Conservation (phyloP, 441 rosid species). For the Jatropha podagrica region DNA sequence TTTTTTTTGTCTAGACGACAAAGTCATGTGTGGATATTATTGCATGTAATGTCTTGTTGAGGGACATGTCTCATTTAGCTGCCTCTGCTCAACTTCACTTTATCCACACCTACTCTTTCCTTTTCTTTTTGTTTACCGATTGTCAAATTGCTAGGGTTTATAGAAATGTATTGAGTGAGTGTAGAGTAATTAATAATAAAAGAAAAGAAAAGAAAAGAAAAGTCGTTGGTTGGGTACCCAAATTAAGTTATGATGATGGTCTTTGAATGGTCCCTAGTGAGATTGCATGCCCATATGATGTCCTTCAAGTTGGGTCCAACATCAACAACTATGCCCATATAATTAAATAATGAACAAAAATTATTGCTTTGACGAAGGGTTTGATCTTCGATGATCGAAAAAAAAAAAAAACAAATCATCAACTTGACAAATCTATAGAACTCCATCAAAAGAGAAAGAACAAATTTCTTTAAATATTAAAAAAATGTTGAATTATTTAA, state of each 20-base stretch:
- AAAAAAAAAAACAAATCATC: too few relatives aligned
- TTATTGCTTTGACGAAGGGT: too few relatives aligned
- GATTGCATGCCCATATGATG: slow-evolving; percentile 15
- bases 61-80: slow-evolving; percentile 27
- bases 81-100: slow-evolving; percentile 3
- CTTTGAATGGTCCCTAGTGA: slow-evolving; percentile 15
- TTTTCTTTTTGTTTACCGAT: neutral
- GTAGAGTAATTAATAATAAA: too few relatives aligned
- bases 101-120: slow-evolving; percentile 8
- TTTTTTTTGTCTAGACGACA: slow-evolving; percentile 2
- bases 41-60: slow-evolving; percentile 26
- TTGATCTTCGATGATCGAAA: too few relatives aligned
- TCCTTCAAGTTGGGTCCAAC: slow-evolving; percentile 14
- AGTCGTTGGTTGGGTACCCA: slow-evolving; percentile 21
- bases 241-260: neutral
- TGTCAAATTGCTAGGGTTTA: too few relatives aligned
- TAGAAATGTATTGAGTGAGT: too few relatives aligned
- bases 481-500: too few relatives aligned
- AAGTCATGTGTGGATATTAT: slow-evolving; percentile 38
- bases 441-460: too few relatives aligned
- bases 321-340: slow-evolving; percentile 21
- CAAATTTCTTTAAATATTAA: too few relatives aligned
- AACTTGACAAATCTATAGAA: too few relatives aligned
- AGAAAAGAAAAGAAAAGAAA: neutral
- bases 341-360: too few relatives aligned